Evolutionary conservation across 2,329 filamentous ascomycete genomes (phyloP).

Genomic region (Aspergillus jensenii): DNA sequence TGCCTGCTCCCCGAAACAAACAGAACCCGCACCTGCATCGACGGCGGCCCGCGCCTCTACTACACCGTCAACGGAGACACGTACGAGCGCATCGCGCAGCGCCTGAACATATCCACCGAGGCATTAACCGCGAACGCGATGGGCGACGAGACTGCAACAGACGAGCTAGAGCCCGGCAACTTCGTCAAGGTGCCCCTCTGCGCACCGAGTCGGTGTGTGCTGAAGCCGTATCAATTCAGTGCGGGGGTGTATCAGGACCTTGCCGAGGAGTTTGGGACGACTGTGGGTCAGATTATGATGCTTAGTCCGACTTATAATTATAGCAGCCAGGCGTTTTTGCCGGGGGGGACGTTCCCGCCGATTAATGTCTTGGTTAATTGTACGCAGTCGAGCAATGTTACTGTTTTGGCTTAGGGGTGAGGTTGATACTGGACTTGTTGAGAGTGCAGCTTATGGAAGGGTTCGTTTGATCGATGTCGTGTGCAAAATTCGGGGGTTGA

Average conservation of each 20-base stretch:
- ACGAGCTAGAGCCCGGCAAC: slow-evolving; percentile 2
- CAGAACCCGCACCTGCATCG: slow-evolving; percentile 12
- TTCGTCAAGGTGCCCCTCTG: slow-evolving; percentile 17
- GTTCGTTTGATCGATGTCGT: no score
- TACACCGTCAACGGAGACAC: slow-evolving; percentile 20
- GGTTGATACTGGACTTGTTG: not conserved
- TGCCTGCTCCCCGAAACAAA: slow-evolving; percentile 12
- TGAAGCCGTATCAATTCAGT: slow-evolving; percentile 15
- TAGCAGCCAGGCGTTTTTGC: not conserved
- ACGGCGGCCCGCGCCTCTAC: slow-evolving; percentile 19
- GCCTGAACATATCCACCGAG: slow-evolving; percentile 16
- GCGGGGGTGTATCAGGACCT: slow-evolving; percentile 21
- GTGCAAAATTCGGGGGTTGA: no score
- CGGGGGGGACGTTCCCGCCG: not conserved
- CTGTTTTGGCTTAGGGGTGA: slow-evolving; percentile 2
- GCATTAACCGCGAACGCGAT: not conserved
- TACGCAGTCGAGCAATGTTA: not conserved
- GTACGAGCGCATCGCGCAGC: slow-evolving; percentile 10
- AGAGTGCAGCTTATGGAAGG: no score
- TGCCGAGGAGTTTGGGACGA: slow-evolving; percentile 16
- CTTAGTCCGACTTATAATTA: slow-evolving; percentile 21
- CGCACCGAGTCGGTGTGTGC: slow-evolving; percentile 11
- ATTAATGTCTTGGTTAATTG: not conserved
- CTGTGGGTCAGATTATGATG: slow-evolving; percentile 20
- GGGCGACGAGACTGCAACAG: not conserved